Conservation (phyloP, 2,329 filamentous ascomycete genomes). For the Cadophora gregata region DNA sequence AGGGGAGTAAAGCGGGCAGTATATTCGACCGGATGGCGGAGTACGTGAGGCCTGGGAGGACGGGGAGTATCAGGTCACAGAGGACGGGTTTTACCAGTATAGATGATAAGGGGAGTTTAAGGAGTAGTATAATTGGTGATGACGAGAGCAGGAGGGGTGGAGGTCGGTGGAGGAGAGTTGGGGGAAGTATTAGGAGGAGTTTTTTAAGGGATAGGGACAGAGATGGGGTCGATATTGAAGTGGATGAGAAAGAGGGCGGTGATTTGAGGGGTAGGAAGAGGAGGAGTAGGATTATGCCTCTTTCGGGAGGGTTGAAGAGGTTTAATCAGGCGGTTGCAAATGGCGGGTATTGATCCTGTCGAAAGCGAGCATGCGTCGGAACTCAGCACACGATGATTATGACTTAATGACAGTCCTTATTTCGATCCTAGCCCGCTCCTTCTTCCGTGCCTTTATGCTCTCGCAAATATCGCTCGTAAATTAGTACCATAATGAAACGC, state of each 20-base stretch:
- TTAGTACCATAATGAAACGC: no score
- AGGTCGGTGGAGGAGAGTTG: conserved; percentile 1
- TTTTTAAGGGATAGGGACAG: not conserved
- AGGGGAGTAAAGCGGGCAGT: conserved; percentile 13
- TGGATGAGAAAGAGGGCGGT: not conserved
- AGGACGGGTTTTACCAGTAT: not conserved
- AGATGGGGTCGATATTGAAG: not conserved
- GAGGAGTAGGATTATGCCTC: conserved; percentile 17
- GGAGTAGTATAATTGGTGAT: not conserved
- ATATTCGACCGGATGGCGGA: conserved; percentile 24
- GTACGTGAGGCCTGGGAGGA: conserved; percentile 26
- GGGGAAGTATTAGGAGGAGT: conserved; percentile 4
- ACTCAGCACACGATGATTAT: not conserved
- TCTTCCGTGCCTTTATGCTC: not conserved
- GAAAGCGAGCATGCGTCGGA: not conserved
- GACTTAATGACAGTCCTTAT: not conserved
- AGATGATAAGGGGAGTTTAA: conserved; percentile 8
- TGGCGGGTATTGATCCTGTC: not conserved
- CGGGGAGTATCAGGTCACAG: not conserved
- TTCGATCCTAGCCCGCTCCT: not conserved
- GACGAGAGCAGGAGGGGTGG: not conserved
- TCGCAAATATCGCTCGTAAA: not conserved
- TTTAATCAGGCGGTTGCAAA: conserved; percentile 10
- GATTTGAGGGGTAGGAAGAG: conserved; percentile 2
- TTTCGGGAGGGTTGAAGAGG: conserved; percentile 12